Conservation (phyloP, 169 alveolate species). For the Plasmodium malariae region DNA sequence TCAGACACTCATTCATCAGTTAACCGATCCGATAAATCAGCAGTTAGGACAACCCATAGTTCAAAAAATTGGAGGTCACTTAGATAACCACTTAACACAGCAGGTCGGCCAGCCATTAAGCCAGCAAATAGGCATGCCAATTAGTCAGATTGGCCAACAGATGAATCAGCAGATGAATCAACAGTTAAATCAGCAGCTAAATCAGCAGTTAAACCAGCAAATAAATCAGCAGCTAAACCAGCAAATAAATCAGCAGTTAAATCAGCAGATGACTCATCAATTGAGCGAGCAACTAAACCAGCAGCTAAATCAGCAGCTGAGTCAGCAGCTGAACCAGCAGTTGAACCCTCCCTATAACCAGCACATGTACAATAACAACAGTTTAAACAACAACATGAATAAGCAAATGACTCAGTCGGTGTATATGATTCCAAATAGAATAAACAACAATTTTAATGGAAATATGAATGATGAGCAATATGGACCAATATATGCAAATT, state of each 20-base stretch:
- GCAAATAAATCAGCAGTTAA: not conserved
- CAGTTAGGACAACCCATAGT: slow-evolving; percentile 15
- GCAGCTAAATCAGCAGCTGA: not conserved
- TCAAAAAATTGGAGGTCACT: slow-evolving; percentile 2
- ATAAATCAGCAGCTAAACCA: not conserved
- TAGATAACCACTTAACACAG: slow-evolving; percentile 6
- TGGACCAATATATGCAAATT: not conserved
- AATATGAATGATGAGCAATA: slow-evolving; percentile 28
- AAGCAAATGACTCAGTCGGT: not conserved
- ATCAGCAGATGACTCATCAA: not conserved
- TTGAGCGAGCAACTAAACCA: not conserved
- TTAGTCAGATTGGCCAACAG: slow-evolving; percentile 7
- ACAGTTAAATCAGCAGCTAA: not conserved
- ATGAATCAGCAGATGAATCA: slow-evolving; percentile 15
- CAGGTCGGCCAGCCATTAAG: not conserved
- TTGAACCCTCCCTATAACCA: slow-evolving; percentile 14
- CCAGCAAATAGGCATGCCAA: not conserved
- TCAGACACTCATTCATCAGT: slow-evolving; percentile 11
- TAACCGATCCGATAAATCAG: slow-evolving; percentile 18
- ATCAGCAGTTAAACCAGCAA: not conserved
- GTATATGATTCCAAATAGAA: slow-evolving; percentile 9
- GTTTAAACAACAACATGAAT: not conserved
- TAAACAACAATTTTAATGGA: slow-evolving; percentile 21
- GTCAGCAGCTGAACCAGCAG: not conserved
- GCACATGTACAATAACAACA: not conserved